These are phyloP conservation scores for Penicillium griseofulvum DNA, from an alignment of 2,329 filamentous ascomycete genomes.

Conservation along the genomic window DNA sequence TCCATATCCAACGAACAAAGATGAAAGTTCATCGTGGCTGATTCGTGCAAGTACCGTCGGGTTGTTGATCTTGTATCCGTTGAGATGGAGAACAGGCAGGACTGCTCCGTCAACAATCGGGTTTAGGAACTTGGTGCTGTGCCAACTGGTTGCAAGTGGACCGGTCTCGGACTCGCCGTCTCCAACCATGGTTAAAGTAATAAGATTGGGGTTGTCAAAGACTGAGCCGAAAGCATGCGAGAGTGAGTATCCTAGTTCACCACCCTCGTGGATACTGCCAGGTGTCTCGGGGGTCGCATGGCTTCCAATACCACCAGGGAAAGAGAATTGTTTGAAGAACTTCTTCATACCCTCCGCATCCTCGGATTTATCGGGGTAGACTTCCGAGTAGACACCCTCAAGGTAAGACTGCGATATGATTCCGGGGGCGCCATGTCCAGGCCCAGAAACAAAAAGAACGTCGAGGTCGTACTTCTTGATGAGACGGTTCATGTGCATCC, in stretches of 20 bases:
- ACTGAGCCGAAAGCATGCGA: slow-evolving; percentile 76
- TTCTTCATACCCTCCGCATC: slow-evolving; percentile 66
- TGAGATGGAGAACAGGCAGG: slow-evolving; percentile 72
- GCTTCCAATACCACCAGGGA: slow-evolving; percentile 74
- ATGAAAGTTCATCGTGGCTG: slow-evolving; percentile 68
- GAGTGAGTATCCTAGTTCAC: slow-evolving; percentile 77
- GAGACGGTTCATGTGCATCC: slow-evolving; percentile 77
- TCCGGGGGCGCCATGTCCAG: slow-evolving; percentile 74
- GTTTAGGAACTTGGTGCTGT: slow-evolving; percentile 79
- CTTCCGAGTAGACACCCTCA: slow-evolving; percentile 73
- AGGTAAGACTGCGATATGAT: slow-evolving; percentile 74
- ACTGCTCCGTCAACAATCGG: slow-evolving; percentile 75
- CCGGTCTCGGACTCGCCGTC: slow-evolving; percentile 81
- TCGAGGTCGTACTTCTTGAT: slow-evolving; percentile 78
- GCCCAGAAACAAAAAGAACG: slow-evolving; percentile 70
- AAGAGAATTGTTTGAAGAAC: slow-evolving; percentile 82
- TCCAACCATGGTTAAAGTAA: slow-evolving; percentile 74
- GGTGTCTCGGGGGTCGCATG: slow-evolving; percentile 78
- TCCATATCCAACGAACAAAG: slow-evolving; percentile 70
- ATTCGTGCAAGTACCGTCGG: slow-evolving; percentile 72
- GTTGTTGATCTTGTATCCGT: slow-evolving; percentile 85
- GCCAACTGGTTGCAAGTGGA: slow-evolving; percentile 75
- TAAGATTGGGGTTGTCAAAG: slow-evolving; percentile 71
- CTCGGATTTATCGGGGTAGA: slow-evolving; percentile 71
- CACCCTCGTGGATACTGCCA: slow-evolving; percentile 73